Conservation (phyloP, 1,284 basidiomycete genomes). For the Irpex rosettiformis region DNA sequence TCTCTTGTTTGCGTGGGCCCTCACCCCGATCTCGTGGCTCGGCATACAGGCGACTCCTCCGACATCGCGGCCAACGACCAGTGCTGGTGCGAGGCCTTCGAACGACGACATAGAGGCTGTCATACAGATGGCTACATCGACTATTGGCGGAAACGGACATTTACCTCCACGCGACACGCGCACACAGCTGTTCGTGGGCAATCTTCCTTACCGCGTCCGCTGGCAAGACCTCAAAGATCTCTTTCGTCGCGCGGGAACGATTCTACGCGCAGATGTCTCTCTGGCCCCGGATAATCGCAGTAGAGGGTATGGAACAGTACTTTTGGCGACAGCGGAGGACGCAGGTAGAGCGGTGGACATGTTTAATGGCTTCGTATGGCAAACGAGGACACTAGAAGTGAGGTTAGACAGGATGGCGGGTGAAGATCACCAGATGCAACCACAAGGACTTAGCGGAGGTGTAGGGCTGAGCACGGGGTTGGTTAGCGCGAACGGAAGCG, state of each 20-base stretch:
- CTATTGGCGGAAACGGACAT: conserved; percentile 27
- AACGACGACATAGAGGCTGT: conserved; percentile 81
- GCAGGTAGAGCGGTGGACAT: conserved; percentile 86
- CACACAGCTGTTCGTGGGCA: conserved; percentile 88
- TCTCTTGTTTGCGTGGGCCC: not conserved
- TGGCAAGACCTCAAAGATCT: conserved; percentile 99
- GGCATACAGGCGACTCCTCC: not conserved
- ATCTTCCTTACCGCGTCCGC: conserved; percentile 87
- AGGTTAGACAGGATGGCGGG: conserved; percentile 68
- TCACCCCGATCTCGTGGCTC: not conserved
- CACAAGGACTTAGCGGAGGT: conserved; percentile 16
- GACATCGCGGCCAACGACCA: conserved; percentile 1
- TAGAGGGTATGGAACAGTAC: conserved; percentile 90
- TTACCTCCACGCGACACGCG: conserved; percentile 74
- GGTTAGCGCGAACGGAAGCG: conserved; percentile 3
- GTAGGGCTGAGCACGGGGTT: conserved; percentile 4
- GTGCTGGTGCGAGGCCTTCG: conserved; percentile 33
- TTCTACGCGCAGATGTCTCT: conserved; percentile 91
- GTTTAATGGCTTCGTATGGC: conserved; percentile 92
- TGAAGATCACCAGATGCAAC: not conserved
- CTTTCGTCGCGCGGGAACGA: conserved; percentile 92
- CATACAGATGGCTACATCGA: conserved; percentile 66
- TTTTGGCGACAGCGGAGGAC: conserved; percentile 89
- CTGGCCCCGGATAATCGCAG: conserved; percentile 91
- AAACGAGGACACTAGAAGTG: conserved; percentile 87